phyloP scores from a whole-genome alignment of 2,329 filamentous ascomycete genomes.

The Hyphodiscus sp. region DNA sequence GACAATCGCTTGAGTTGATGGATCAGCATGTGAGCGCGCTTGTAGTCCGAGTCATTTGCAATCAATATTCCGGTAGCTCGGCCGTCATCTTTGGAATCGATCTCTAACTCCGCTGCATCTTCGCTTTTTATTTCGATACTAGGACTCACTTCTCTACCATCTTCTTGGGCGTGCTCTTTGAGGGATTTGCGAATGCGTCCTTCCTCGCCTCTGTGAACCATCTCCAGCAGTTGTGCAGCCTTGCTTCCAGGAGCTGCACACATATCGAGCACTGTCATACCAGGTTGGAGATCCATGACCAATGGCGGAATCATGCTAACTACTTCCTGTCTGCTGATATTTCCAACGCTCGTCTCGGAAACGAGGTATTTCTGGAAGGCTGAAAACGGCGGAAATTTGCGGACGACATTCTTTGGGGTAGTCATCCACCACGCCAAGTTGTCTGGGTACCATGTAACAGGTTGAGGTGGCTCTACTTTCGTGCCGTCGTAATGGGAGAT shows the following conservation, averaged over 20 bases:
- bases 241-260: constrained; percentile 97
- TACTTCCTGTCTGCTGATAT: constrained; percentile 94
- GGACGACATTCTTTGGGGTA: constrained; percentile 90
- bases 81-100: constrained; percentile 67
- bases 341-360: constrained; percentile 92
- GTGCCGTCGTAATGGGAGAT: constrained; percentile 79
- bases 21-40: constrained; percentile 92
- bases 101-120: constrained; percentile 43
- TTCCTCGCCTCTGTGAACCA: constrained; percentile 90
- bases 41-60: constrained; percentile 95
- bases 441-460: constrained; percentile 90
- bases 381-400: constrained; percentile 88
- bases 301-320: constrained; percentile 98
- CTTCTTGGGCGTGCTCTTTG: constrained; percentile 54
- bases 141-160: constrained; percentile 48
- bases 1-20: constrained; percentile 97
- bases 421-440: constrained; percentile 97
- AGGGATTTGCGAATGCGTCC: constrained; percentile 70
- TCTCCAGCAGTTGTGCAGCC: constrained; percentile 88
- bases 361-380: constrained; percentile 97
- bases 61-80: constrained; percentile 86
- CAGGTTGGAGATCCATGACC: constrained; percentile 82
- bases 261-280: constrained; percentile 90
- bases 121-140: constrained; percentile 38
- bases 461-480: constrained; percentile 71